Base-by-base conservation (phyloP, 1,284 basidiomycete genomes). In the Puccinia sorghi region DNA sequence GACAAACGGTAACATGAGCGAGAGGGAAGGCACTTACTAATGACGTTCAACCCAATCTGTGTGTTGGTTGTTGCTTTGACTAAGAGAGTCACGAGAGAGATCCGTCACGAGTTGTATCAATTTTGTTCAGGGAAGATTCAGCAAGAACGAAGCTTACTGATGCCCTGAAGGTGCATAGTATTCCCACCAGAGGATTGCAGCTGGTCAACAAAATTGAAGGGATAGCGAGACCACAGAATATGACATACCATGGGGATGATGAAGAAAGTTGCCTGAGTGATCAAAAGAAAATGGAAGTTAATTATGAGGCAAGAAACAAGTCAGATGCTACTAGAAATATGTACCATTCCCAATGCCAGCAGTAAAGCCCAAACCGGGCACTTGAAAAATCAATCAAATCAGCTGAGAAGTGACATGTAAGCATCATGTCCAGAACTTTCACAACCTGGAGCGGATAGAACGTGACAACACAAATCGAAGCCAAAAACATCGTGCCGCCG, bases 11-110 rank as follows among this genome's bases (percentile, higher is more conserved):
- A 22, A 69, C 17, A 59, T 32, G 32, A 20, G 59, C 46, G 50
- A 25, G 37, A 39, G 0, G 37, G 32, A 13, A 22, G 12, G 13
- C 2, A 22, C 52, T 27, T 15, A 78, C 75, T 78, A 27, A 78
- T 78, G 41, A 78, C 75, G 25, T 78, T 78, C 37, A 78, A 66
- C 3, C 75, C 75, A 61, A 78, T 69, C 20, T 78, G 75, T 5
- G 75, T 70, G n/a, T 78, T 78, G 39, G 75, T 78, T 15, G 75
- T 78, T 61, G 75, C 75, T 61, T 70, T 69, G 64, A 78, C 75
- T 78, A n/a, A n/a, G 25, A 50, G 27, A 41, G 11, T 57, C 2
- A 5, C 6, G 69, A n/a, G 25, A 50, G 27, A 41, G 11, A 69
- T 6, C 15, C 6, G 69, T 11, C 37, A 43, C 27, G 64, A 48